phyloP scores from a whole-genome alignment of 306 rosid species.

The Castanea sativa region DNA sequence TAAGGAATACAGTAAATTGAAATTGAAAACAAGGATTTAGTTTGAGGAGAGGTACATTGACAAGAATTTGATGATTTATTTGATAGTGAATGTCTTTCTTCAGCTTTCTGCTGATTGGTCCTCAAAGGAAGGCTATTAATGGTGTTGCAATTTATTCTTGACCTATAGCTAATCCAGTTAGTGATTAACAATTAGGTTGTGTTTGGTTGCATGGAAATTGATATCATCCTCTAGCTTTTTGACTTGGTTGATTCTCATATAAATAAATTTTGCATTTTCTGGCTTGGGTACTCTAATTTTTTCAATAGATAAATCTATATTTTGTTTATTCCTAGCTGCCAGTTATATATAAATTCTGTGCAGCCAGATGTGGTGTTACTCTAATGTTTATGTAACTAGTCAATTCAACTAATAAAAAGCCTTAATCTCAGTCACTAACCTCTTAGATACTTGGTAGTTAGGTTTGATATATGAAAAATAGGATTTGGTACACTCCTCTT shows the following conservation, averaged over 20 bases:
- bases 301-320: neutral
- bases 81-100: neutral
- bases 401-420: neutral
- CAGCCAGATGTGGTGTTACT: neutral
- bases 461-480: neutral
- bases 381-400: neutral
- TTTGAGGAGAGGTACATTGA: constrained; percentile 2
- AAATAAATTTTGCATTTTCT: neutral
- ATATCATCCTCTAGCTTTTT: neutral
- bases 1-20: neutral
- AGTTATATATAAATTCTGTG: neutral
- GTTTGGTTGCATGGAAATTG: neutral
- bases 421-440: neutral
- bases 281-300: neutral
- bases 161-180: neutral
- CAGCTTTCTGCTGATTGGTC: neutral
- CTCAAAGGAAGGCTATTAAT: neutral
- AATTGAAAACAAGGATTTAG: neutral
- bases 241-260: neutral
- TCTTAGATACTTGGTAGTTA: neutral
- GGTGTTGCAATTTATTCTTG: neutral
- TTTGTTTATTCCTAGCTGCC: neutral
- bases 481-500: neutral
- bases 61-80: neutral
- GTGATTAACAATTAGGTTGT: neutral